Conservation (phyloP, 2,329 filamentous ascomycete species). For the Lecanicillium sp. region DNA sequence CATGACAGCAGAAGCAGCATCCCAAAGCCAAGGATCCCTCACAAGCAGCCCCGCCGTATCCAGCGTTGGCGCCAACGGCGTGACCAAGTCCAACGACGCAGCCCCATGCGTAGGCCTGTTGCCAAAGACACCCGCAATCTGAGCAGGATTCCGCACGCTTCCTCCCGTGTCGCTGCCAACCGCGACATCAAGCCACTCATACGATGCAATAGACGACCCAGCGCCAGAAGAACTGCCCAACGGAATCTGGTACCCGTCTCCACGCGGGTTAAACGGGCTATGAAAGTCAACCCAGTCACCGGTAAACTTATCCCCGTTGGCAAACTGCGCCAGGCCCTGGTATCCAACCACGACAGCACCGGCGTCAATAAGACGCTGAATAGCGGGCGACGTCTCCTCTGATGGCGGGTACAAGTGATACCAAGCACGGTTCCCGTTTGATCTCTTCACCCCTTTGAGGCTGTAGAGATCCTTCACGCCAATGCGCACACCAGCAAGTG, state of each 20-base stretch:
- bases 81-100: constrained; percentile 9
- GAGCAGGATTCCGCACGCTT: constrained; percentile 11
- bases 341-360: constrained; percentile 41
- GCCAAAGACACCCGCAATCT: constrained; percentile 9
- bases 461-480: constrained; percentile 50
- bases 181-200: constrained; percentile 16
- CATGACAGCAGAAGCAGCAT: constrained; percentile 3
- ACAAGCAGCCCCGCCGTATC: constrained; percentile 11
- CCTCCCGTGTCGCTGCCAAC: constrained; percentile 15
- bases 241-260: constrained; percentile 15
- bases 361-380: constrained; percentile 47
- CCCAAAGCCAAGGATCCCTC: constrained; percentile 9
- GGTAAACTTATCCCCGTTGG: constrained; percentile 28
- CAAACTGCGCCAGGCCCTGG: constrained; percentile 33
- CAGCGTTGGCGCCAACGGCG: constrained; percentile 8
- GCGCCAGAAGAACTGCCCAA: constrained; percentile 14
- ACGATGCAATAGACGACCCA: constrained; percentile 14
- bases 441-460: constrained; percentile 40
- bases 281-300: constrained; percentile 27
- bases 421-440: constrained; percentile 46
- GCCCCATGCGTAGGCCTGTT: constrained; percentile 10
- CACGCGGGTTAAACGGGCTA: constrained; percentile 16
- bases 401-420: constrained; percentile 40
- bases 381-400: constrained; percentile 34
- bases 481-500: constrained; percentile 51